These are phyloP conservation scores for Phytophthora megakarya DNA, from an alignment of 352 stramenopile species.

Conservation along the genomic window DNA sequence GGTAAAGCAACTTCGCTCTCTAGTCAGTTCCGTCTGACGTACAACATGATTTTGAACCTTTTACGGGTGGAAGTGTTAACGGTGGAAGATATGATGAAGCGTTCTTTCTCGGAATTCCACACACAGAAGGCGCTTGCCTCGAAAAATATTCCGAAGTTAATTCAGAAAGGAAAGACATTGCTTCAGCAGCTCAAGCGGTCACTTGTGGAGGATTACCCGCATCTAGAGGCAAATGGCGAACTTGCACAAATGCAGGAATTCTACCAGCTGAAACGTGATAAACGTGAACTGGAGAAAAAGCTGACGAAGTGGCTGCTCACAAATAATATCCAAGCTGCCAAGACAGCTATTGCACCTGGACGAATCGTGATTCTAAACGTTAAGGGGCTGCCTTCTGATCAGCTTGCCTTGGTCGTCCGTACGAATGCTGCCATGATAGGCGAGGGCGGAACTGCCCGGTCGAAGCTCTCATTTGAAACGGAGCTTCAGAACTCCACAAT, in stretches of 20 bases:
- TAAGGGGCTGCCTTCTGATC: slow-evolving; percentile 62
- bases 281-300: slow-evolving; percentile 70
- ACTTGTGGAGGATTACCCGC: slow-evolving; percentile 64
- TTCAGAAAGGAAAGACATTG: slow-evolving; percentile 64
- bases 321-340: slow-evolving; percentile 67
- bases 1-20: slow-evolving; percentile 94
- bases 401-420: slow-evolving; percentile 66
- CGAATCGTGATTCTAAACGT: slow-evolving; percentile 68
- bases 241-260: slow-evolving; percentile 67
- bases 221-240: slow-evolving; percentile 63
- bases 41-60: slow-evolving; percentile 98
- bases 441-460: slow-evolving; percentile 34
- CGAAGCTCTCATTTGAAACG: slow-evolving; percentile 55
- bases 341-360: slow-evolving; percentile 64
- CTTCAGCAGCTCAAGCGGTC: slow-evolving; percentile 54
- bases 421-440: slow-evolving; percentile 42
- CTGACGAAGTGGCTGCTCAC: slow-evolving; percentile 74
- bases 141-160: slow-evolving; percentile 79
- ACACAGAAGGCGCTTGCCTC: slow-evolving; percentile 88
- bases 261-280: slow-evolving; percentile 74
- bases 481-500: slow-evolving; percentile 26
- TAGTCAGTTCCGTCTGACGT: slow-evolving; percentile 98
- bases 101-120: slow-evolving; percentile 96
- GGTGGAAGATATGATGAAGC: slow-evolving; percentile 97
- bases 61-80: slow-evolving; percentile 91